Conservation (phyloP, 1,284 basidiomycete genomes). For the Rhodotorula sp. region DNA sequence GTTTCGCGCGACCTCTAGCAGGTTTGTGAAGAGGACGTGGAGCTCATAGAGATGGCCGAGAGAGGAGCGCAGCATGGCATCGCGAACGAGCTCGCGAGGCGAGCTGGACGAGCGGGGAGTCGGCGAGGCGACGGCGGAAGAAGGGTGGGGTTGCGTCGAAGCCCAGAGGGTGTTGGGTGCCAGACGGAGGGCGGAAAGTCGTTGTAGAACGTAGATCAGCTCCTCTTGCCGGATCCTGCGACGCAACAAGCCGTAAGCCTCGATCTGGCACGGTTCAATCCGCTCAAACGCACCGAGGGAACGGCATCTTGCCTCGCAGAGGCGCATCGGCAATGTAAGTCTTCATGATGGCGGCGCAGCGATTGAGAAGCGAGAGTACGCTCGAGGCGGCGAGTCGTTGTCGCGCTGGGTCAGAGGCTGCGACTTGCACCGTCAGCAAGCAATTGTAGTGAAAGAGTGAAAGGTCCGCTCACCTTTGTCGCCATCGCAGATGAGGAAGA, state of each 20-base stretch:
- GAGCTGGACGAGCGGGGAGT: conserved; percentile 51
- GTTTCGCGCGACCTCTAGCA: conserved; percentile 46
- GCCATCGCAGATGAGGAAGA: conserved; percentile 74
- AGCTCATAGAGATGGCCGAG: conserved; percentile 81
- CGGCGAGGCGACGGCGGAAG: neutral
- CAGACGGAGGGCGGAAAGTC: conserved; percentile 65
- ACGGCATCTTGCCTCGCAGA: conserved; percentile 76
- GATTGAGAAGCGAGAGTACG: conserved; percentile 66
- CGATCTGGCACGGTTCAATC: no score
- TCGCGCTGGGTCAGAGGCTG: conserved; percentile 58
- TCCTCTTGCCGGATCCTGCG: conserved; percentile 81
- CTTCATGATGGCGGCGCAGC: conserved; percentile 66
- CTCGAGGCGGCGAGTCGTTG: conserved; percentile 67
- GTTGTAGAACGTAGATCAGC: conserved; percentile 74
- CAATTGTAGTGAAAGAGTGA: no score
- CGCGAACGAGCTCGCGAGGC: conserved; percentile 60
- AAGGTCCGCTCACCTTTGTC: conserved; percentile 28
- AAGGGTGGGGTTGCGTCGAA: conserved; percentile 59
- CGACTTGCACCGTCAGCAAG: conserved; percentile 49
- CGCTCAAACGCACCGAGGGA: conserved; percentile 62
- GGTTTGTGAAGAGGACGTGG: conserved; percentile 71
- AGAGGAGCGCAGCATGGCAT: conserved; percentile 66
- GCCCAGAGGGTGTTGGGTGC: conserved; percentile 74
- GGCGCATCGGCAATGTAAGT: conserved; percentile 77
- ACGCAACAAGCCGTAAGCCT: neutral